A percentile compares a stretch with the other conserved stretches of the same genome.
Conservation (phyloP, 169 alveolate genomes). For the Cryptosporidium parvum region DNA sequence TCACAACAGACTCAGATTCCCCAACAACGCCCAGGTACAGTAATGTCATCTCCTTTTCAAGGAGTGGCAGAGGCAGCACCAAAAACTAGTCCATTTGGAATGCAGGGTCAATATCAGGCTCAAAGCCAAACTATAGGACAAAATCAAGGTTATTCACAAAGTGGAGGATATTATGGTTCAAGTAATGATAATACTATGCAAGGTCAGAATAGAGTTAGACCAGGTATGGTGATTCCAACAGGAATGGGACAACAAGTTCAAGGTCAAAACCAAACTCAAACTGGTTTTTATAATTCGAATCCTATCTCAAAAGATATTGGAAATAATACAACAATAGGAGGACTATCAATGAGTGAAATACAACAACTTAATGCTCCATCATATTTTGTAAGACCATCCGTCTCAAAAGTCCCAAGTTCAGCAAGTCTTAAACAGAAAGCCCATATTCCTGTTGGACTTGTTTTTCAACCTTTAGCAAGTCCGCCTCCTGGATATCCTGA, state of each 20-base stretch:
- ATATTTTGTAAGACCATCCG: conserved; percentile 68
- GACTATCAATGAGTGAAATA: conserved; percentile 30
- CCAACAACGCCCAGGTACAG: conserved; percentile 38
- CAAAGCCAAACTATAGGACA: not conserved
- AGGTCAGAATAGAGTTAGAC: conserved; percentile 6
- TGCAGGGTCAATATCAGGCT: not conserved
- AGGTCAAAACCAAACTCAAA: conserved; percentile 1
- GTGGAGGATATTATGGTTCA: conserved; percentile 14
- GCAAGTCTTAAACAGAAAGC: conserved; percentile 85
- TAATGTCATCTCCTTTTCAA: conserved; percentile 59
- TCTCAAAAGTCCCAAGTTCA: conserved; percentile 76
- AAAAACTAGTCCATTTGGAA: conserved; percentile 35
- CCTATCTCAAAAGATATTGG: conserved; percentile 9
- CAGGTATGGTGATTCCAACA: conserved; percentile 12
- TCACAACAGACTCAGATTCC: conserved; percentile 16
- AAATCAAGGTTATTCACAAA: not conserved
- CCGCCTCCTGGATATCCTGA: conserved; percentile 87
- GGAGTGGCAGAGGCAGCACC: conserved; percentile 27
- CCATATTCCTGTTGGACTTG: conserved; percentile 84
- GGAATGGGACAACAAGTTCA: conserved; percentile 10
- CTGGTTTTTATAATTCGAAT: conserved; percentile 35
- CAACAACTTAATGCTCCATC: conserved; percentile 72
- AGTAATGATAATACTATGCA: not conserved
- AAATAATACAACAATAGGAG: not conserved
- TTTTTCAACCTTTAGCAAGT: conserved; percentile 87